Evolutionary conservation across 164 flowering plant species (phyloP).

Genomic region (Kalanchoe fedtschenkoi): DNA sequence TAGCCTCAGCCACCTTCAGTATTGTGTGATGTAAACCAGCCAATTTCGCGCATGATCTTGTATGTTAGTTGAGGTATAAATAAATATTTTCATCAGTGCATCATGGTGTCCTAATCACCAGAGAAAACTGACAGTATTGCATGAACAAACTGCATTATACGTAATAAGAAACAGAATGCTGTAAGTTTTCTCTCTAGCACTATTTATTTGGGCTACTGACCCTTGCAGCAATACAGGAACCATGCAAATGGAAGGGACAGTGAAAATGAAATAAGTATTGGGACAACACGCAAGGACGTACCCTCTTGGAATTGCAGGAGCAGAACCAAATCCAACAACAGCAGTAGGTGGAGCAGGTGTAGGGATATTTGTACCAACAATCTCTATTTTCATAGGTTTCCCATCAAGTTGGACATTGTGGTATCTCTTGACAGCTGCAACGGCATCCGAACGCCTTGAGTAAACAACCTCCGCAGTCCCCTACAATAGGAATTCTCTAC

Average conservation of each 20-base stretch:
- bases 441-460: slow-evolving; percentile 60
- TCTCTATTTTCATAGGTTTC: slow-evolving; percentile 97
- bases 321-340: neutral
- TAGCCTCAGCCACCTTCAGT: too few species aligned
- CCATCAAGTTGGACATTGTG: slow-evolving; percentile 98
- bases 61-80: too few species aligned
- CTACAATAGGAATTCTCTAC: slow-evolving; percentile 27
- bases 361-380: slow-evolving; percentile 71
- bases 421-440: slow-evolving; percentile 82
- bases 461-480: slow-evolving; percentile 88
- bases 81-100: too few species aligned
- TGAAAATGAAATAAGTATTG: neutral
- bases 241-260: neutral
- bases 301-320: slow-evolving; percentile 40
- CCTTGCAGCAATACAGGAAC: neutral
- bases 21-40: too few species aligned
- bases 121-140: too few species aligned
- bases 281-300: slow-evolving; percentile 37
- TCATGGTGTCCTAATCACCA: too few species aligned
- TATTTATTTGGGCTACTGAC: neutral
- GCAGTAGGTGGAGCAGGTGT: slow-evolving; percentile 35
- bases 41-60: too few species aligned
- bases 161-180: too few species aligned
- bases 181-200: too few species aligned
- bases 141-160: too few species aligned